These are phyloP conservation scores for Melanopsichium pennsylvanicum DNA, from an alignment of 1,284 basidiomycete genomes.

Conservation along the genomic window DNA sequence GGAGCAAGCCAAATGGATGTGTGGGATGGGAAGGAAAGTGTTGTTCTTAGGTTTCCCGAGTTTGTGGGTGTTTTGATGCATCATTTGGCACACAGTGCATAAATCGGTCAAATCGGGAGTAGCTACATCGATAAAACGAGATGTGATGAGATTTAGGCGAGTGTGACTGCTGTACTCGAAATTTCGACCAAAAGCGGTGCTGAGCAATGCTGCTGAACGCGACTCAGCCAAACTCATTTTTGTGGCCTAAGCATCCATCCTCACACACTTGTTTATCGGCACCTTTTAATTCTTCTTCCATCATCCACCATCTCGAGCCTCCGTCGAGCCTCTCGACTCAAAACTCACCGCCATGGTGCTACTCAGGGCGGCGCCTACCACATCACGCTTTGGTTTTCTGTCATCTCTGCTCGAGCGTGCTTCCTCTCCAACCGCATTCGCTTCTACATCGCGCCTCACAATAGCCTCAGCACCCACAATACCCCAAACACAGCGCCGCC, in stretches of 20 bases:
- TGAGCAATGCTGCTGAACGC: background rate
- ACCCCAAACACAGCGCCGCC: slow-evolving; percentile 2
- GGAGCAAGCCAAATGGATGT: too few species aligned
- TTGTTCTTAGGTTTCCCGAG: too few species aligned
- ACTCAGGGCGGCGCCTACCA: slow-evolving; percentile 32
- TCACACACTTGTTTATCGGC: background rate
- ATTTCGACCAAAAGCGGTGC: background rate
- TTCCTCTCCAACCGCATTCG: background rate
- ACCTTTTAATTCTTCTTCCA: background rate
- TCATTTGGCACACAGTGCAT: slow-evolving; percentile 2
- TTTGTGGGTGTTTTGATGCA: slow-evolving; percentile 5
- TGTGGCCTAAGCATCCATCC: background rate
- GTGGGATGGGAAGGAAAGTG: background rate
- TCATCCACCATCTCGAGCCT: slow-evolving; percentile 11
- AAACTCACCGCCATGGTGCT: slow-evolving; percentile 11
- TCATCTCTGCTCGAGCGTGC: background rate
- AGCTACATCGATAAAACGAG: background rate
- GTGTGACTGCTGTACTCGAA: too few species aligned
- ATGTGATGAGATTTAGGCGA: background rate
- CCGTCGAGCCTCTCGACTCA: background rate
- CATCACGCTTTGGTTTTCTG: slow-evolving; percentile 14
- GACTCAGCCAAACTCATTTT: slow-evolving; percentile 1
- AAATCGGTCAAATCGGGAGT: background rate
- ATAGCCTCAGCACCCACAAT: background rate
- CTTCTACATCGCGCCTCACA: background rate